phyloP scores from a whole-genome alignment of 1,284 basidiomycete species.

The Irpex lacteus region DNA sequence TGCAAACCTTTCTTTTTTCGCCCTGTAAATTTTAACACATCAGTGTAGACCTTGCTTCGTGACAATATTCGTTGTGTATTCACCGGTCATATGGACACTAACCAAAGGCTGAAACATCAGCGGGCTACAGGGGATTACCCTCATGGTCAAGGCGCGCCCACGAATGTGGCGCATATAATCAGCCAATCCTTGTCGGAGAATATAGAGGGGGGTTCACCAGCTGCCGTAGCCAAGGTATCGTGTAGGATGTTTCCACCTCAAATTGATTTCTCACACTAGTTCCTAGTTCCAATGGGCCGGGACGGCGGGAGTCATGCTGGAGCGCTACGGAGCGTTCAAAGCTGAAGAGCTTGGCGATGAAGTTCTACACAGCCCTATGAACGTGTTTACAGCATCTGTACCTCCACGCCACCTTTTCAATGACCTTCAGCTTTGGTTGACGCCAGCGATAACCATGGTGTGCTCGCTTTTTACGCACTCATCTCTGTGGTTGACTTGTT shows the following conservation, averaged over 20 bases:
- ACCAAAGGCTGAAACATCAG: not conserved
- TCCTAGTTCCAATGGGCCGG: not conserved
- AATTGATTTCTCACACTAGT: not conserved
- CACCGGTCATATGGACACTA: not conserved
- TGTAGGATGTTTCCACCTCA: not conserved
- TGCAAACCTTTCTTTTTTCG: not conserved
- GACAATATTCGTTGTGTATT: not conserved
- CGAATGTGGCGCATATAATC: conserved; percentile 14
- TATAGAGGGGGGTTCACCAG: not conserved
- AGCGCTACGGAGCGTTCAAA: conserved; percentile 5
- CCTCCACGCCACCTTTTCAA: not conserved
- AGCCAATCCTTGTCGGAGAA: conserved; percentile 4
- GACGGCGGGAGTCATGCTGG: not conserved
- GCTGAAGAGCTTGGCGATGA: conserved; percentile 6
- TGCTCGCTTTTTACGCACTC: not conserved
- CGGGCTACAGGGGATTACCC: not conserved
- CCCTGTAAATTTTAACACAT: not conserved
- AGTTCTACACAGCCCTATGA: conserved; percentile 11
- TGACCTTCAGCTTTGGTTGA: not conserved
- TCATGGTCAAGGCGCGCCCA: not conserved
- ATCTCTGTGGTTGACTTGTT: not conserved
- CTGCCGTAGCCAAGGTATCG: not conserved
- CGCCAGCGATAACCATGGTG: not conserved
- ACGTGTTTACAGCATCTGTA: conserved; percentile 11
- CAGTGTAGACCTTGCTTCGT: not conserved